Base-by-base conservation (phyloP, 2,329 filamentous ascomycete genomes). In the Ascochyta clinopodiicola region DNA sequence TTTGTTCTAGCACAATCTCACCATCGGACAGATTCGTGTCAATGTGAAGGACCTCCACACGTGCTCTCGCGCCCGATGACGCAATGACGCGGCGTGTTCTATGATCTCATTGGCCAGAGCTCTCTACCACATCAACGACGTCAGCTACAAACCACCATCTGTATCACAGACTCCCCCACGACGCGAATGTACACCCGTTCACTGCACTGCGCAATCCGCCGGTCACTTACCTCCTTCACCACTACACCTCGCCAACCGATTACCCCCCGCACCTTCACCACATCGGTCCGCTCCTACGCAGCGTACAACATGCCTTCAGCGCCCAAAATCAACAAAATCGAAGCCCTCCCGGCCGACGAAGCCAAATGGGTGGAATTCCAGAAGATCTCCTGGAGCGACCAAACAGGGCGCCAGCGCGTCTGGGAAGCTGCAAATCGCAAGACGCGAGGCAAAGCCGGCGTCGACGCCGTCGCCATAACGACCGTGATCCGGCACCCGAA, bases 381-480 rank as follows among this genome's bases (percentile, higher is more conserved):
- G 55, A 82, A 81, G 59, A 80, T 86, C 66, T 77, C 81, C 35
- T 81, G 78, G 76, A 73, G 71, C 17, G 79, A 81, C 58, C 77
- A 81, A 60, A 73, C 73, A 2, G 80, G 80, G 56, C 77, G 75
- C 47, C 38, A 75, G 27, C 79, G 80, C 50, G 72, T 80, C 25
- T 82, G 80, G 81, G 81, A 83, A 70, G 76, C 77, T 31, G 80
- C 81, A 4, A 75, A 77, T 8, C 77, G 81, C 27, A 81, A 82
- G 57, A 84, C 81, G 21, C 81, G 82, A 37, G 79, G 79, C 12
- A 79, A 81, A 36, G 80, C 82, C 38, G 84, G 84, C 43, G 80
- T 87, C 8, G 85, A 86, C 50, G 85, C 84, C 25, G 83, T 87
- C 15, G 83, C 84, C 24, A 85, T 84, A 29, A 79, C 79, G 36